phyloP scores from a whole-genome alignment of 1,284 basidiomycete genomes.

The Neolentinus lepideus region DNA sequence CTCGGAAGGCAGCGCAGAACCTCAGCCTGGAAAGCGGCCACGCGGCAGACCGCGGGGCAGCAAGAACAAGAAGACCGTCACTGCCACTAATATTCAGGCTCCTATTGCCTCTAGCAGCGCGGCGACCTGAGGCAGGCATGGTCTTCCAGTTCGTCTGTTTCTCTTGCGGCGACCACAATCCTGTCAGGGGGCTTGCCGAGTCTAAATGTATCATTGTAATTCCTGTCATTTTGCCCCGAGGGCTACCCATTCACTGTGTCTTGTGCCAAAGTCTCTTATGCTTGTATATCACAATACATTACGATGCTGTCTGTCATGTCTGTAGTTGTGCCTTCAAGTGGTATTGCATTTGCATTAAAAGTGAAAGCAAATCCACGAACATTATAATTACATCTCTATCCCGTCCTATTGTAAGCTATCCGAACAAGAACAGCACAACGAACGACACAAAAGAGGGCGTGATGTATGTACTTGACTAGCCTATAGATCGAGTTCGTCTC shows the following conservation, averaged over 20 bases:
- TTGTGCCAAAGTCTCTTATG: no score
- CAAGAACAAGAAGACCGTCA: conserved; percentile 27
- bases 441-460: not conserved
- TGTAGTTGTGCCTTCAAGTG: not conserved
- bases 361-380: not conserved
- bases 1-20: conserved; percentile 22
- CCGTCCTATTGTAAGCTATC: not conserved
- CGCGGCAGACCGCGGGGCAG: conserved; percentile 38
- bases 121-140: not conserved
- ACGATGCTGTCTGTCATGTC: not conserved
- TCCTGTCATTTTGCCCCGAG: no score
- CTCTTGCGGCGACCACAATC: no score
- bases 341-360: not conserved
- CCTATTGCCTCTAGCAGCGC: not conserved
- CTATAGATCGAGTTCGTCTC: not conserved
- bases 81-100: not conserved
- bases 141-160: no score
- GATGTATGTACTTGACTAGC: not conserved
- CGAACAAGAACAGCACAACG: not conserved
- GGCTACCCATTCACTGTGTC: no score
- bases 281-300: not conserved
- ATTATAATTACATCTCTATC: not conserved
- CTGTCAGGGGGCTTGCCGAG: no score
- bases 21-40: conserved; percentile 29
- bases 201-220: no score